phyloP scores from a whole-genome alignment of 2,329 filamentous ascomycete genomes.

The Metarhizium rileyi region DNA sequence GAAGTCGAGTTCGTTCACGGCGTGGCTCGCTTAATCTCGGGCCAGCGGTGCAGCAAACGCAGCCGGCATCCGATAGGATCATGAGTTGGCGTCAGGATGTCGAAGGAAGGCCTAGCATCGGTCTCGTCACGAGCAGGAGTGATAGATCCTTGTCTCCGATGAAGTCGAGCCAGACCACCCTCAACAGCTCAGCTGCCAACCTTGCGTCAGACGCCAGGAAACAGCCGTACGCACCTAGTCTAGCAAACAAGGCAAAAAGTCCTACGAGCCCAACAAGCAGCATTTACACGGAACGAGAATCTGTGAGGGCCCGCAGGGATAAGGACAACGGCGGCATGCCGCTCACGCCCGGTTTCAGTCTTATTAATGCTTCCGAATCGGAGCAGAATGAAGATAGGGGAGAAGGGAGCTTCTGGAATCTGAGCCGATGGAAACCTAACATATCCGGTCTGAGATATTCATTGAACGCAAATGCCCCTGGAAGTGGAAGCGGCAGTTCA shows the following conservation, averaged over 20 bases:
- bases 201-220: slow-evolving; percentile 36
- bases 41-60: slow-evolving; percentile 18
- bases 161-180: slow-evolving; percentile 29
- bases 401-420: slow-evolving; percentile 45
- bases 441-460: slow-evolving; percentile 26
- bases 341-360: slow-evolving; percentile 47
- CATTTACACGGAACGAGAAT: slow-evolving; percentile 17
- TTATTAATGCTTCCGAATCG: slow-evolving; percentile 25
- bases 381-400: slow-evolving; percentile 32
- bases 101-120: slow-evolving; percentile 31
- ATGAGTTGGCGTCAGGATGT: slow-evolving; percentile 74
- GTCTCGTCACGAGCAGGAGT: slow-evolving; percentile 32
- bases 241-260: slow-evolving; percentile 11
- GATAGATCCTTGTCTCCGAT: slow-evolving; percentile 47
- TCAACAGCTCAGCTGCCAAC: slow-evolving; percentile 27
- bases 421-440: slow-evolving; percentile 40
- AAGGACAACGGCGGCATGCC: slow-evolving; percentile 24
- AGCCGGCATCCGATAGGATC: slow-evolving; percentile 59
- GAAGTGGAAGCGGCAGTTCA: slow-evolving; percentile 9
- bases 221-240: slow-evolving; percentile 29
- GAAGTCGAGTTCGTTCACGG: slow-evolving; percentile 38
- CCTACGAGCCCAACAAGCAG: slow-evolving; percentile 31
- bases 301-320: slow-evolving; percentile 14
- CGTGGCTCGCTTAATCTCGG: slow-evolving; percentile 42
- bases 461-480: slow-evolving; percentile 14